Conservation (phyloP, 2,329 filamentous ascomycete species). For the Calonectria multiphialidica region DNA sequence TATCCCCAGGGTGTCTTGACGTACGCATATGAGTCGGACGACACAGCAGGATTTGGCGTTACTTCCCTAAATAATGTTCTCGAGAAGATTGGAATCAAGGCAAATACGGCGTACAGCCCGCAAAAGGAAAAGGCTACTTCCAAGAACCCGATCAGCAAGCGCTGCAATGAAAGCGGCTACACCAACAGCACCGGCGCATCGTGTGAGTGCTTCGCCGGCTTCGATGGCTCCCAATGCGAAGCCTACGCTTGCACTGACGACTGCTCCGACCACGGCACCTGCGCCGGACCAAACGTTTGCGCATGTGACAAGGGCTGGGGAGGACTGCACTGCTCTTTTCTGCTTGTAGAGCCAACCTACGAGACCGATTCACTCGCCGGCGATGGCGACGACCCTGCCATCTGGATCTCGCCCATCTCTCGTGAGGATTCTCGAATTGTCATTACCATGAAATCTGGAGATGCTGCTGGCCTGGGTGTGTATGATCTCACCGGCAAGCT, state of each 20-base stretch:
- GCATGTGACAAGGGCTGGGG: slow-evolving; percentile 57
- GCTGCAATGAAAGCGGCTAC: slow-evolving; percentile 54
- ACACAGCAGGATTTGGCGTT: slow-evolving; percentile 53
- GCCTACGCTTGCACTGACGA: slow-evolving; percentile 53
- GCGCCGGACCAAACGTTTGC: slow-evolving; percentile 56
- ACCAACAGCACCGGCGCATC: slow-evolving; percentile 34
- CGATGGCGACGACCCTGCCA: slow-evolving; percentile 61
- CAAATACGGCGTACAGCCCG: slow-evolving; percentile 55
- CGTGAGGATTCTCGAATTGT: slow-evolving; percentile 60
- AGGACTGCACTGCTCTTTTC: slow-evolving; percentile 59
- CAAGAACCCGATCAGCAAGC: slow-evolving; percentile 45
- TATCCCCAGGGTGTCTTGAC: slow-evolving; percentile 55
- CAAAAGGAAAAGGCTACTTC: slow-evolving; percentile 38
- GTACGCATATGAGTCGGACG: slow-evolving; percentile 56
- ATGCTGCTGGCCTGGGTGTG: slow-evolving; percentile 61
- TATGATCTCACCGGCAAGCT: slow-evolving; percentile 62
- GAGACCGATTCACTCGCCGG: slow-evolving; percentile 59
- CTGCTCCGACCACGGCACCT: slow-evolving; percentile 57
- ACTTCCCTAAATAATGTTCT: slow-evolving; percentile 53
- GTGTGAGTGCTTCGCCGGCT: slow-evolving; percentile 59
- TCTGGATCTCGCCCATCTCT: slow-evolving; percentile 59
- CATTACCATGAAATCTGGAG: slow-evolving; percentile 63
- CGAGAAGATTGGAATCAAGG: slow-evolving; percentile 45
- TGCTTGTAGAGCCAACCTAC: slow-evolving; percentile 53
- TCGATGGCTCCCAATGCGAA: slow-evolving; percentile 49